Evolutionary conservation across 441 rosid genomes (phyloP).

Genomic region (Raphanus hybrid): DNA sequence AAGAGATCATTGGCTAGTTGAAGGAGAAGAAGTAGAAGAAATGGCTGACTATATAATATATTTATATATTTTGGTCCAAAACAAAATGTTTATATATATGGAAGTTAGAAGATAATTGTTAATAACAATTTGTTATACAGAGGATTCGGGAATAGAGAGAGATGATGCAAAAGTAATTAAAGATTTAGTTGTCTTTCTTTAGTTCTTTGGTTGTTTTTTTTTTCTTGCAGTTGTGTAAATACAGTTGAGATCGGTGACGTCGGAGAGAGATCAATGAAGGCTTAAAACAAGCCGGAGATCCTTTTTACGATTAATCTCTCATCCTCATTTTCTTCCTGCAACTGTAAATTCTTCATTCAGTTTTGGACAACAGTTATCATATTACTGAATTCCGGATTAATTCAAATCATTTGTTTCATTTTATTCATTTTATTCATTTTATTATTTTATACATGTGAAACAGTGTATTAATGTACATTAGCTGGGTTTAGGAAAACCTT

Average conservation of each 20-base stretch:
- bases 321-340: slow-evolving; percentile 36
- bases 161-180: slow-evolving; percentile 15
- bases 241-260: slow-evolving; percentile 51
- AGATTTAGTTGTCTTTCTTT: slow-evolving; percentile 19
- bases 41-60: slow-evolving; percentile 22
- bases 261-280: slow-evolving; percentile 37
- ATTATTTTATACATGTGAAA: no score
- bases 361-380: not conserved
- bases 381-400: no score
- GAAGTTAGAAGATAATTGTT: slow-evolving; percentile 29
- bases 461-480: no score
- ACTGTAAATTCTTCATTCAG: slow-evolving; percentile 54
- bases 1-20: slow-evolving; percentile 55
- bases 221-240: not conserved
- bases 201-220: no score
- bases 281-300: slow-evolving; percentile 37
- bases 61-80: not conserved
- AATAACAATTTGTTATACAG: slow-evolving; percentile 24
- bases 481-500: no score
- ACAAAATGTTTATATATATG: not conserved
- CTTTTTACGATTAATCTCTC: slow-evolving; percentile 23
- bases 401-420: no score
- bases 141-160: slow-evolving; percentile 2
- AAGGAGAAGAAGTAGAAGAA: not conserved
- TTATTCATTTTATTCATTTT: no score